Percentiles rank a stretch among this genome's conserved stretches.
These are phyloP conservation scores for Colletotrichum siamense DNA, from an alignment of 2,329 filamentous ascomycete genomes.

Conservation along the genomic window DNA sequence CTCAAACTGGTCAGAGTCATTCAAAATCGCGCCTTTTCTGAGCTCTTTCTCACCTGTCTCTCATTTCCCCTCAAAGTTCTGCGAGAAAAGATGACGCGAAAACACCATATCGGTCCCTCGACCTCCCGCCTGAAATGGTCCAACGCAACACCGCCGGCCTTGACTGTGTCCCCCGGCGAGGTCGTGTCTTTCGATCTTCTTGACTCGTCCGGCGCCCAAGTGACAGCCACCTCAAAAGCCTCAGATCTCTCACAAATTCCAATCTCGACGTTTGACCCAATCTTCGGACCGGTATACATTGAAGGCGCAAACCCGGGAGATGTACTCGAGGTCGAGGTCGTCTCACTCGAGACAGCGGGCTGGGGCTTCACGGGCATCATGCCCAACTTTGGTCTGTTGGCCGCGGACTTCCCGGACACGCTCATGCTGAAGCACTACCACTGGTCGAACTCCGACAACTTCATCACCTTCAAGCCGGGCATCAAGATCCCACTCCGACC, in stretches of 20 bases:
- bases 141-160: slow-evolving; percentile 45
- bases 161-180: slow-evolving; percentile 52
- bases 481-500: slow-evolving; percentile 55
- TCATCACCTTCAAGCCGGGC: slow-evolving; percentile 50
- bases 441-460: slow-evolving; percentile 29
- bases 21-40: not conserved
- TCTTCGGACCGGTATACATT: slow-evolving; percentile 55
- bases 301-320: slow-evolving; percentile 55
- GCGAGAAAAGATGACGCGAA: not conserved
- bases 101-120: slow-evolving; percentile 29
- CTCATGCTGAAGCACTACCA: slow-evolving; percentile 51
- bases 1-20: not conserved
- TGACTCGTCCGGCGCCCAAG: slow-evolving; percentile 56
- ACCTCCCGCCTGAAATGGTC: slow-evolving; percentile 54
- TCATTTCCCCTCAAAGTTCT: not conserved
- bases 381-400: slow-evolving; percentile 53
- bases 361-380: slow-evolving; percentile 62
- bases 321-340: slow-evolving; percentile 55
- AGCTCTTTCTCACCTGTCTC: accelerated
- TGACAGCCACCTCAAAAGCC: slow-evolving; percentile 45
- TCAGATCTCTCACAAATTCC: slow-evolving; percentile 46
- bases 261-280: slow-evolving; percentile 48
- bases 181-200: slow-evolving; percentile 53
- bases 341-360: slow-evolving; percentile 46
- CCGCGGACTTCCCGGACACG: slow-evolving; percentile 49